A percentile compares a stretch with the other conserved stretches of the same genome.
phyloP scores from a whole-genome alignment of 192 early-diverging fungal genomes.

The Gryganskiella cystojenkinii region DNA sequence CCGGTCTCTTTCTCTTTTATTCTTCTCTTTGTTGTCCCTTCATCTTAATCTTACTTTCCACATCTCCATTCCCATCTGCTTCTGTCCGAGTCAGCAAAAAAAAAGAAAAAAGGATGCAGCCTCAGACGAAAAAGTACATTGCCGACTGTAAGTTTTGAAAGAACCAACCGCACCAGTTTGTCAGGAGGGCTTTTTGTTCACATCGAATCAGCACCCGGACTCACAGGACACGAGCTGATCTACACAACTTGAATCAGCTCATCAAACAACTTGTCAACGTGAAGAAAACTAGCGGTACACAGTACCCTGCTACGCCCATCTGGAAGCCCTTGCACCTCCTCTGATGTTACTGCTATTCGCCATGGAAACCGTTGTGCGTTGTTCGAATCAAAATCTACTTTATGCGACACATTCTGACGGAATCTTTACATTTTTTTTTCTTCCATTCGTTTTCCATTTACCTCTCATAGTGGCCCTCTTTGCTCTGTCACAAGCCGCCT shows the following conservation, averaged over 20 bases:
- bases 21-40: background rate
- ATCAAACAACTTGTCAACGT: too few relatives aligned
- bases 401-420: background rate
- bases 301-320: too few relatives aligned
- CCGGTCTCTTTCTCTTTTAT: too few relatives aligned
- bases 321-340: too few relatives aligned
- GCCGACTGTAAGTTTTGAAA: constrained; percentile 46
- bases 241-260: too few relatives aligned
- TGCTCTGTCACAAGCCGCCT: constrained; percentile 88
- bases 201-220: background rate
- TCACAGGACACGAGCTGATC: background rate
- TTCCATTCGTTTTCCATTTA: background rate
- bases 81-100: too few relatives aligned
- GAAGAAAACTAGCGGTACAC: too few relatives aligned
- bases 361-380: too few relatives aligned
- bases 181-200: background rate
- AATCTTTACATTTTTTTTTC: background rate
- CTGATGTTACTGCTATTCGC: too few relatives aligned
- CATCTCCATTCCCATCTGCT: background rate
- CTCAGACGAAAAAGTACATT: constrained; percentile 53
- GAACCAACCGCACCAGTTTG: background rate
- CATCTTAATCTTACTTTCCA: background rate
- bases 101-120: constrained; percentile 25
- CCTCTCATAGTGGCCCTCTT: constrained; percentile 71
- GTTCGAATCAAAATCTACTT: background rate